Percentiles rank a stretch among this genome's conserved stretches.
phyloP scores from a whole-genome alignment of 2,329 filamentous ascomycete species.

The Colletotrichum kahawae region DNA sequence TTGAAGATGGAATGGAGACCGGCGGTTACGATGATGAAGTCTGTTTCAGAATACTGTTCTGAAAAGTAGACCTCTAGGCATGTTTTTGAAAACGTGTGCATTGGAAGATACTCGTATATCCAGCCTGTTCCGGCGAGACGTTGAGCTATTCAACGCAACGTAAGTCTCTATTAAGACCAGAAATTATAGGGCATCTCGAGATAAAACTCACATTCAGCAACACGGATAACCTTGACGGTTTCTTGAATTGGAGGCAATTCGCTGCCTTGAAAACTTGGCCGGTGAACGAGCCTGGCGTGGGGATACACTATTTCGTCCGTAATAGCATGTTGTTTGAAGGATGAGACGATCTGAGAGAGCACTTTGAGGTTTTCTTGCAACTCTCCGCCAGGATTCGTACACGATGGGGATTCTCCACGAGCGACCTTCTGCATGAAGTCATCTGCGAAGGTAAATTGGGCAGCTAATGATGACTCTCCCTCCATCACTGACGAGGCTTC shows the following conservation, averaged over 20 bases:
- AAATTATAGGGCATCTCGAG: too few species aligned
- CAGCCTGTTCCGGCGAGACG: constrained; percentile 23
- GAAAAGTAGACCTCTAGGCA: constrained; percentile 39
- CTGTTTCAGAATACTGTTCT: constrained; percentile 32
- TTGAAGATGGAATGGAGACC: constrained; percentile 26
- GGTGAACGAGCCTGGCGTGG: constrained; percentile 10
- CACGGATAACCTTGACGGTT: background rate
- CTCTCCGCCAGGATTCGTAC: constrained; percentile 28
- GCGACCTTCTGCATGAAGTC: constrained; percentile 47
- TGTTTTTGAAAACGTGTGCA: constrained; percentile 33
- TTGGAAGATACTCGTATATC: constrained; percentile 33
- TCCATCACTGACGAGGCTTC: constrained; percentile 36
- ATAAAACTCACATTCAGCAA: background rate
- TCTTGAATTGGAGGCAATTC: constrained; percentile 23
- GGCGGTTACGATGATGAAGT: constrained; percentile 37
- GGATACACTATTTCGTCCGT: constrained; percentile 30
- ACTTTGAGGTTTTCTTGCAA: constrained; percentile 39
- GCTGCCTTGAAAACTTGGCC: background rate
- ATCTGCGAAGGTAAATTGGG: constrained; percentile 51
- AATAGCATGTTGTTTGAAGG: constrained; percentile 28
- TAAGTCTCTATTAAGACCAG: too few species aligned
- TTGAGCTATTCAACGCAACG: background rate
- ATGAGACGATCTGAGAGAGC: constrained; percentile 32
- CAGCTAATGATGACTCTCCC: constrained; percentile 49
- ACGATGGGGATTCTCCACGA: constrained; percentile 25